Evolutionary conservation across 2,329 filamentous ascomycete genomes (phyloP), one percentile per base, ranked within the genome.

Genomic region (Cladophialophora psammophila): DNA sequence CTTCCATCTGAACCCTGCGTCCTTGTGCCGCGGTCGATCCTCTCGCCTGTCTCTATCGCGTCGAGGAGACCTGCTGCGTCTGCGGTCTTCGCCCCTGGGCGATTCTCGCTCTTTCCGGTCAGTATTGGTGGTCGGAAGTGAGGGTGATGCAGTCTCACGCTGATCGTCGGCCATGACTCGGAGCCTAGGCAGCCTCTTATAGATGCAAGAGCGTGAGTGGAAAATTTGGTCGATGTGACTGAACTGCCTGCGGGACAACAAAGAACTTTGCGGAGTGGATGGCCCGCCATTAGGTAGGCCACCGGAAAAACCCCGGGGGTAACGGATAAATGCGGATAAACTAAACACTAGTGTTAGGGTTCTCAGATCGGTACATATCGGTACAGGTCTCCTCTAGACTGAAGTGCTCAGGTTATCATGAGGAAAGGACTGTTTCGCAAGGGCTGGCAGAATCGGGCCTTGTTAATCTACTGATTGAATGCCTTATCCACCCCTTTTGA

Each of bases 1-100:
- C 63, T 83, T 83, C 81, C 82, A 83, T 65, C 79, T 78, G 71
- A 83, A 83, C 1, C 82, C 82, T 50, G 78, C 76, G 55, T 79
- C 80, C 81, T 78, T 76, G 77, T 73, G 59, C 76, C 77, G 48
- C 74, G 73, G 53, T 79, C 77, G 71, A 77, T 75, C 67, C 63
- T 79, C 78, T 9, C 74, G 64, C 54, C 77, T 72, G 53, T 75
- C 71, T 64, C 75, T 70, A 65, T 79, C 76, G 70, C 72, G 66
- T n/a, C 71, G 72, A 12, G 81, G 81, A 6, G 81, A 84, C 60
- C 80, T 78, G 71, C 79, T 84, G 73, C 80, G 74, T 68, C 77
- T 75, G 73, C 79, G 78, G 26, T 77, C 76, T 42, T 75, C 75
- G 53, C 35, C 62, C 58, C 58, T 40, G 52, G 52, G 35, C 20